Evolutionary conservation across 2,329 filamentous ascomycete species (phyloP).

Genomic region (Anthostomella pinea): DNA sequence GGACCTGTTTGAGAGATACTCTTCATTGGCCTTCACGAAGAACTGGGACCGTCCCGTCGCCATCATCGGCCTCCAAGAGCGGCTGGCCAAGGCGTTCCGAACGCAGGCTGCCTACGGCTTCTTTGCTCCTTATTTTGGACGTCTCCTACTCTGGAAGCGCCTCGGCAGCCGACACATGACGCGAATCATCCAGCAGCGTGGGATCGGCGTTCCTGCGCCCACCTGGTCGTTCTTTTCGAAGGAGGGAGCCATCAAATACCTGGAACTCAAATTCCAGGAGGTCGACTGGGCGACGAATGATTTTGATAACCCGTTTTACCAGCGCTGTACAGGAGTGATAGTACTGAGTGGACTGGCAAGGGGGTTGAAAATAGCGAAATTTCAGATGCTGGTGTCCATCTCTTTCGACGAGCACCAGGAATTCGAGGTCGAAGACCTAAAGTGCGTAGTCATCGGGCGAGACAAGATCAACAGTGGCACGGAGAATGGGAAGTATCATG

Average conservation of each 20-base stretch:
- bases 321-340: too few relatives aligned
- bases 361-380: neutral
- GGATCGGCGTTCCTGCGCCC: slow-evolving; percentile 1
- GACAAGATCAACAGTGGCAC: neutral
- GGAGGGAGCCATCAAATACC: slow-evolving; percentile 11
- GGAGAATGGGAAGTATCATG: neutral
- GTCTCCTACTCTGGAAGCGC: slow-evolving; percentile 11
- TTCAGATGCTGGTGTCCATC: neutral
- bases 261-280: slow-evolving; percentile 2
- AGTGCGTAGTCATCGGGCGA: slow-evolving; percentile 5
- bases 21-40: slow-evolving; percentile 12
- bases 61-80: slow-evolving; percentile 14
- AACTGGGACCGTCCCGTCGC: slow-evolving; percentile 13
- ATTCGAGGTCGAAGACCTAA: neutral
- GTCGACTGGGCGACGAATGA: slow-evolving; percentile 6
- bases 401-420: slow-evolving; percentile 3
- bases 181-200: slow-evolving; percentile 4
- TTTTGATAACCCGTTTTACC: slow-evolving; percentile 9
- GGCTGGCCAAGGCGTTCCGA: slow-evolving; percentile 10
- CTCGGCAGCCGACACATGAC: neutral
- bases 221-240: slow-evolving; percentile 14
- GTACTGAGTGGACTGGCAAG: slow-evolving; percentile 2
- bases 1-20: slow-evolving; percentile 16
- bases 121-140: slow-evolving; percentile 7
- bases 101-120: slow-evolving; percentile 13